phyloP scores from a whole-genome alignment of 1,284 basidiomycete species.

The Caloboletus inedulis region DNA sequence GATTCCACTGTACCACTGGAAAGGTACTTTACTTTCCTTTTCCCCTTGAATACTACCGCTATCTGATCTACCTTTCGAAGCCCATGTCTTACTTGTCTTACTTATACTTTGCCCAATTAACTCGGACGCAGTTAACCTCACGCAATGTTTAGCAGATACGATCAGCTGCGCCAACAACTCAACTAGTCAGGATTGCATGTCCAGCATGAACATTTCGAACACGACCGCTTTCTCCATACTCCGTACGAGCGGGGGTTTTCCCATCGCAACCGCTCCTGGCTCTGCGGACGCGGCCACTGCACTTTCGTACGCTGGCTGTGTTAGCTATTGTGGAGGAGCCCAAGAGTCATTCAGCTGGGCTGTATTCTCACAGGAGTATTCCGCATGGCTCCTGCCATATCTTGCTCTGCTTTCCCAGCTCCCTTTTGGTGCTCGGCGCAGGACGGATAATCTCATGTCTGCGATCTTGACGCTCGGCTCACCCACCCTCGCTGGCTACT shows the following conservation, averaged over 20 bases:
- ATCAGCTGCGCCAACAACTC: slow-evolving; percentile 11
- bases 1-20: slow-evolving; percentile 6
- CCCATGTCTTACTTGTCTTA: not conserved
- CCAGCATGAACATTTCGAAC: slow-evolving; percentile 10
- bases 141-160: slow-evolving; percentile 11
- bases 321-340: slow-evolving; percentile 29
- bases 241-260: slow-evolving; percentile 11
- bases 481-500: slow-evolving; percentile 33
- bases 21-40: slow-evolving; percentile 5
- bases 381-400: slow-evolving; percentile 45
- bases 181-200: slow-evolving; percentile 2
- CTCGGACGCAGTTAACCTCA: slow-evolving; percentile 5
- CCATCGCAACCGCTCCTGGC: not conserved
- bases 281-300: slow-evolving; percentile 2
- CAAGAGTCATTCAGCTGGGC: slow-evolving; percentile 37
- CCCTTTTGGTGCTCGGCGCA: slow-evolving; percentile 37
- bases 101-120: not conserved
- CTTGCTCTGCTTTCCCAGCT: slow-evolving; percentile 43
- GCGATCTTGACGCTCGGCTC: slow-evolving; percentile 34
- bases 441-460: slow-evolving; percentile 32
- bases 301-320: slow-evolving; percentile 31
- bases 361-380: slow-evolving; percentile 40
- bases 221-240: slow-evolving; percentile 16
- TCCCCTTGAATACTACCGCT: no score
- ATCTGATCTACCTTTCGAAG: slow-evolving; percentile 14